These are phyloP conservation scores for Endothia cerciana DNA, from an alignment of 2,329 filamentous ascomycete genomes.

Conservation along the genomic window DNA sequence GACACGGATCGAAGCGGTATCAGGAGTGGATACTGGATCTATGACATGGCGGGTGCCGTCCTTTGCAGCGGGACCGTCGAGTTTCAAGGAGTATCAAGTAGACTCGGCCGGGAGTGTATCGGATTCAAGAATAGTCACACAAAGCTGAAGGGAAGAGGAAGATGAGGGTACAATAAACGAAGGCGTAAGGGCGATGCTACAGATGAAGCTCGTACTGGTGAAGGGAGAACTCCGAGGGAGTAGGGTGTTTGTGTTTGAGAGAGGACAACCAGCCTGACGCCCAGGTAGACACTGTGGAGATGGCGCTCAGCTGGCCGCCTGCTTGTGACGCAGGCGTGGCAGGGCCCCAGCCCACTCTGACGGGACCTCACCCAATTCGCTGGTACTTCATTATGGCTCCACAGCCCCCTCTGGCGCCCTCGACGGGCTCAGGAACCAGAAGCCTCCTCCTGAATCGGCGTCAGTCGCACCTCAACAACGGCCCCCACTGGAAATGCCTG, in stretches of 20 bases:
- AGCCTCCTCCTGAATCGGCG: slow-evolving; percentile 15
- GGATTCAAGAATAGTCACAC: not conserved
- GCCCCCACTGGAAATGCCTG: slow-evolving; percentile 10
- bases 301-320: not conserved
- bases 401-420: no score
- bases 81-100: not conserved
- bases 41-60: slow-evolving; percentile 21
- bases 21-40: slow-evolving; percentile 4
- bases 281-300: not conserved
- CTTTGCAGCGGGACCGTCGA: slow-evolving; percentile 12
- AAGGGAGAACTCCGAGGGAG: not conserved
- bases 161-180: not conserved
- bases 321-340: slow-evolving; percentile 7
- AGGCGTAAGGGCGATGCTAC: not conserved
- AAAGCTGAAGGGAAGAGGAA: not conserved
- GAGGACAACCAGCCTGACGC: slow-evolving; percentile 1
- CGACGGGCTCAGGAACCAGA: slow-evolving; percentile 6
- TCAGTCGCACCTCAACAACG: slow-evolving; percentile 1
- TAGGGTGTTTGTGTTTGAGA: not conserved
- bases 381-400: not conserved
- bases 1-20: not conserved
- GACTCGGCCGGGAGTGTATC: not conserved
- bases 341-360: not conserved
- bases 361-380: slow-evolving; percentile 9
- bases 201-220: not conserved